phyloP scores from a whole-genome alignment of 805 yeast genomes.

The Priceomyces haplophilus region DNA sequence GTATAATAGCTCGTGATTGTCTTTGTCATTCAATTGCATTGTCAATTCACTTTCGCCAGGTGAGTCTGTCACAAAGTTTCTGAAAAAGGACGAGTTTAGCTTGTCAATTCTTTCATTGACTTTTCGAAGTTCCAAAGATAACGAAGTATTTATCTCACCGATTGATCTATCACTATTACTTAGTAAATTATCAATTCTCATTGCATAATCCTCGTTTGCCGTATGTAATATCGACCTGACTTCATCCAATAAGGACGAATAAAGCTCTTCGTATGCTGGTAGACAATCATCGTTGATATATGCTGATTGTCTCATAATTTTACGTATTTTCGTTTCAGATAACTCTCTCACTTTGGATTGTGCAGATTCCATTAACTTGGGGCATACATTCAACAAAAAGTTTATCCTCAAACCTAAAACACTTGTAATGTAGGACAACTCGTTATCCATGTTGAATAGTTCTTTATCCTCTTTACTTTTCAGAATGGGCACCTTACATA shows the following conservation, averaged over 20 bases:
- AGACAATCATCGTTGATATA: slow-evolving; percentile 31
- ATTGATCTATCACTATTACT: slow-evolving; percentile 65
- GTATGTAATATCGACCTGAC: slow-evolving; percentile 32
- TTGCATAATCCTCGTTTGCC: slow-evolving; percentile 45
- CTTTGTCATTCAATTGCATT: slow-evolving; percentile 12
- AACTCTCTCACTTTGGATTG: not conserved
- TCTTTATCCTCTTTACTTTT: slow-evolving; percentile 8
- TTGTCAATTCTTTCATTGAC: slow-evolving; percentile 49
- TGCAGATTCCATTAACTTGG: slow-evolving; percentile 13
- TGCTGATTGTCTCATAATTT: slow-evolving; percentile 18
- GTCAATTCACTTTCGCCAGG: slow-evolving; percentile 13
- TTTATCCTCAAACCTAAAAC: slow-evolving; percentile 13
- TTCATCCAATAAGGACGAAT: slow-evolving; percentile 32
- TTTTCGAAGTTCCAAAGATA: slow-evolving; percentile 58
- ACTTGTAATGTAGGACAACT: slow-evolving; percentile 16
- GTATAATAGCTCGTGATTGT: slow-evolving; percentile 35
- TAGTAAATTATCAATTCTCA: slow-evolving; percentile 56
- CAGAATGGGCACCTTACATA: not conserved
- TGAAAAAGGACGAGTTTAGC: slow-evolving; percentile 33
- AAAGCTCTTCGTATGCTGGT: slow-evolving; percentile 33
- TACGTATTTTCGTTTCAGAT: slow-evolving; percentile 13
- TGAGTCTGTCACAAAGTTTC: slow-evolving; percentile 16
- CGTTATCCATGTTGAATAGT: slow-evolving; percentile 8
- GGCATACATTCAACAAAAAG: slow-evolving; percentile 20
- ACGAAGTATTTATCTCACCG: slow-evolving; percentile 71